Conservation (phyloP, 2,329 filamentous ascomycete species). For the Cryphonectria radicalis region DNA sequence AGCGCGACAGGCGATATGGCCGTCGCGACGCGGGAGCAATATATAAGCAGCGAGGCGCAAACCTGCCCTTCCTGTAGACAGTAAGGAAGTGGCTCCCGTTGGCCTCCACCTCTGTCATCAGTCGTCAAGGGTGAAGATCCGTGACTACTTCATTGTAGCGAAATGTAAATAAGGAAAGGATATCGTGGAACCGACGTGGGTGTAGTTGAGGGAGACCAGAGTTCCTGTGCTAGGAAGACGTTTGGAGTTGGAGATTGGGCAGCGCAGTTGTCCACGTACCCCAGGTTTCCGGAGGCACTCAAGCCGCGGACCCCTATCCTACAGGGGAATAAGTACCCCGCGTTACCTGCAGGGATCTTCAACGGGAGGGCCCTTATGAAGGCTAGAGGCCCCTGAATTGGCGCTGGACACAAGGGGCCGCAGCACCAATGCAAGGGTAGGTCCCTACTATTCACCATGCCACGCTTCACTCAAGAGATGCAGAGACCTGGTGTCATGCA, state of each 20-base stretch:
- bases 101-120: neutral
- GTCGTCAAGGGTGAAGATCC: neutral
- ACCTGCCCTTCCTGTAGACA: slow-evolving; percentile 3
- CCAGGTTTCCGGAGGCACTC: slow-evolving; percentile 5
- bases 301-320: slow-evolving; percentile 1
- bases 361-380: neutral
- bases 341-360: neutral
- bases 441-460: neutral
- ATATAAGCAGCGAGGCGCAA: slow-evolving; percentile 8
- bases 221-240: neutral
- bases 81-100: neutral
- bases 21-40: neutral
- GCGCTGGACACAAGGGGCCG: neutral
- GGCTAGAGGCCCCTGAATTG: slow-evolving; percentile 20
- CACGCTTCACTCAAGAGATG: neutral
- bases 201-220: neutral
- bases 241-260: neutral
- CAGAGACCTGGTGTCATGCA: neutral
- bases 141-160: slow-evolving; percentile 12
- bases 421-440: neutral
- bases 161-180: neutral
- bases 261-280: neutral
- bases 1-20: neutral
- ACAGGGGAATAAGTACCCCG: neutral
- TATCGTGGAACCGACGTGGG: neutral